Conservation (phyloP, 2,329 filamentous ascomycete genomes). For the Pestalotiopsis sp. region DNA sequence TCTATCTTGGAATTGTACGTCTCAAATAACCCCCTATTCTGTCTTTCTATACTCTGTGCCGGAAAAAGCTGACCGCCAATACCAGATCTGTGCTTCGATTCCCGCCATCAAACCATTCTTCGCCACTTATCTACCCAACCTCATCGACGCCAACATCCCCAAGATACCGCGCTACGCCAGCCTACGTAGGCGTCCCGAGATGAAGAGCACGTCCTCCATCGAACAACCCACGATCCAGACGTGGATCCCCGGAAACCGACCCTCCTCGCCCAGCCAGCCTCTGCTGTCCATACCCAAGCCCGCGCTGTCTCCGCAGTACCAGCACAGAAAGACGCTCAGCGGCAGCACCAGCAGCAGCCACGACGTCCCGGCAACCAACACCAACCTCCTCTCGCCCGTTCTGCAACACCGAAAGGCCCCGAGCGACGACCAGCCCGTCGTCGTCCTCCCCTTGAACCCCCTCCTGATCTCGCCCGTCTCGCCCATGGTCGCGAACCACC, state of each 20-base stretch:
- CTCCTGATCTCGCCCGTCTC: neutral
- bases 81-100: slow-evolving; percentile 46
- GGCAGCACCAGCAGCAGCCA: neutral
- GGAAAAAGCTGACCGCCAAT: neutral
- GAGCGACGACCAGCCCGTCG: neutral
- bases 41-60: neutral
- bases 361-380: no score
- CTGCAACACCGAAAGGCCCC: neutral
- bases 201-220: neutral
- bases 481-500: slow-evolving; percentile 6
- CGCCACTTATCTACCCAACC: slow-evolving; percentile 34
- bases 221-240: neutral
- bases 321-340: neutral
- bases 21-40: neutral
- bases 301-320: neutral
- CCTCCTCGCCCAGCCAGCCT: neutral
- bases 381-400: neutral
- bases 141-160: slow-evolving; percentile 22
- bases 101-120: slow-evolving; percentile 49
- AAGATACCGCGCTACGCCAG: slow-evolving; percentile 1
- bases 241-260: neutral
- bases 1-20: slow-evolving; percentile 45
- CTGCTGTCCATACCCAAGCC: neutral
- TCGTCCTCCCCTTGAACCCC: neutral
- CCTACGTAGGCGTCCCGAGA: neutral